A percentile compares a stretch with the other conserved stretches of the same genome.
Evolutionary conservation across 352 stramenopile genomes (phyloP).

Genomic region (Phytopythium vexans): DNA sequence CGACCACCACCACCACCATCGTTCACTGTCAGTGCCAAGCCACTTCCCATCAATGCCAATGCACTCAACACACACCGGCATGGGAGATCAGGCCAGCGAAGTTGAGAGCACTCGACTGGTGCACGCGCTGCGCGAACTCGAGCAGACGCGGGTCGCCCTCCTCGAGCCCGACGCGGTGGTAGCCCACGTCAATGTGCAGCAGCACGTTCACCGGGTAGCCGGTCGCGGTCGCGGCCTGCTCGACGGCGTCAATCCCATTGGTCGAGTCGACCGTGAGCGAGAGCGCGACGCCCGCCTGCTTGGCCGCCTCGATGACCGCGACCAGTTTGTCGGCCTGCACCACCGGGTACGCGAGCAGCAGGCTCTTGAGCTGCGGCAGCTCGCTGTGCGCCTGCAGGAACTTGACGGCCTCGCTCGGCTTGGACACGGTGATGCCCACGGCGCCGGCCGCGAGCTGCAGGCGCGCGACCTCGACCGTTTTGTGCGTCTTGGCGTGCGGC

Average conservation of each 20-base stretch:
- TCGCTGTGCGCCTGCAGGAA: conserved; percentile 41
- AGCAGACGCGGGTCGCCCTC: conserved; percentile 47
- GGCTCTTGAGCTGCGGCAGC: conserved; percentile 40
- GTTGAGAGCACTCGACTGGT: conserved; percentile 40
- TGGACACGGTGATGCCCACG: conserved; percentile 62
- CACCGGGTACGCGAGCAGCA: conserved; percentile 67
- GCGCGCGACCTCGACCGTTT: conserved; percentile 61
- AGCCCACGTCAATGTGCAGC: conserved; percentile 72
- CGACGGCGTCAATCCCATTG: conserved; percentile 45
- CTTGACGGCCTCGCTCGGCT: conserved; percentile 60
- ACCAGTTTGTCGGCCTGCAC: conserved; percentile 55
- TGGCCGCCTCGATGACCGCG: conserved; percentile 42
- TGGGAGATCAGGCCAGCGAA: conserved; percentile 66
- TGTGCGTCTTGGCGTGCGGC: conserved; percentile 77
- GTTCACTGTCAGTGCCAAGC: background rate
- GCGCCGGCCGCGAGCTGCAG: conserved; percentile 53
- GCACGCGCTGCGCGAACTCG: conserved; percentile 47
- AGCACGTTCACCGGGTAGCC: conserved; percentile 49
- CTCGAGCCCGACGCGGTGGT: conserved; percentile 71
- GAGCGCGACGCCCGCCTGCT: conserved; percentile 48
- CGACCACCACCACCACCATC: background rate
- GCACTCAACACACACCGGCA: conserved; percentile 20
- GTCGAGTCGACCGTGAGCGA: conserved; percentile 60
- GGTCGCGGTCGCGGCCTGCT: conserved; percentile 39
- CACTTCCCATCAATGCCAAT: background rate